Percentiles rank a stretch among this genome's conserved stretches.
phyloP scores from a whole-genome alignment of 768 basidiomycete species.

The Auriculariales sp. region DNA sequence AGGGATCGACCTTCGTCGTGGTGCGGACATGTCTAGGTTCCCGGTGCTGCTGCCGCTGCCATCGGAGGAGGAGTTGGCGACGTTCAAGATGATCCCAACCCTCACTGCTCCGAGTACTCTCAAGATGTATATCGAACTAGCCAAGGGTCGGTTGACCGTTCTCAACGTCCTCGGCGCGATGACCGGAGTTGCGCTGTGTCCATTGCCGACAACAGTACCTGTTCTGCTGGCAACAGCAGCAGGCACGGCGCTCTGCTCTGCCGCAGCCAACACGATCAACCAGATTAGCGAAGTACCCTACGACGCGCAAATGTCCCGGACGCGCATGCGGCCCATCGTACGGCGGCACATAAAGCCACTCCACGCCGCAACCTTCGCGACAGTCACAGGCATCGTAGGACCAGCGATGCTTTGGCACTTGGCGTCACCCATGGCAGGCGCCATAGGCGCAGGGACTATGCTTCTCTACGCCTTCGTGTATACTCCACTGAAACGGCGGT shows the following conservation, averaged over 20 bases:
- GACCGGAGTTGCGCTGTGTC: constrained; percentile 86
- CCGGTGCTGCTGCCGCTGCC: not conserved
- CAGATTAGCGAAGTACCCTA: constrained; percentile 90
- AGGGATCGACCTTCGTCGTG: not conserved
- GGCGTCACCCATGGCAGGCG: constrained; percentile 76
- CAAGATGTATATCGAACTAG: constrained; percentile 62
- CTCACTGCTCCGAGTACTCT: not conserved
- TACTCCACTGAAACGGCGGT: constrained; percentile 81
- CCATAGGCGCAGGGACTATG: constrained; percentile 74
- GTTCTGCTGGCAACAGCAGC: constrained; percentile 74
- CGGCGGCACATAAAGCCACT: constrained; percentile 69
- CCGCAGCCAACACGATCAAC: constrained; percentile 89
- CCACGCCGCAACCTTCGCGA: constrained; percentile 72
- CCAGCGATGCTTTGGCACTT: constrained; percentile 63
- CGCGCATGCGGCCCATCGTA: constrained; percentile 76
- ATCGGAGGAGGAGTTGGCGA: not conserved
- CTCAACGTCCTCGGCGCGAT: constrained; percentile 82
- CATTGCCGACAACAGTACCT: constrained; percentile 70
- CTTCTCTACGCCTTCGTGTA: constrained; percentile 82
- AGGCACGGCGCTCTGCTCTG: constrained; percentile 82
- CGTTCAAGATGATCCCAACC: not conserved
- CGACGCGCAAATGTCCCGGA: constrained; percentile 93
- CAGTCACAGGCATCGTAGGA: constrained; percentile 63
- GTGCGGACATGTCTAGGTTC: not conserved
- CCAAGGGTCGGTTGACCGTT: constrained; percentile 71